Evolutionary conservation across 2,329 filamentous ascomycete genomes (phyloP).

Genomic region (Claviceps sp.): DNA sequence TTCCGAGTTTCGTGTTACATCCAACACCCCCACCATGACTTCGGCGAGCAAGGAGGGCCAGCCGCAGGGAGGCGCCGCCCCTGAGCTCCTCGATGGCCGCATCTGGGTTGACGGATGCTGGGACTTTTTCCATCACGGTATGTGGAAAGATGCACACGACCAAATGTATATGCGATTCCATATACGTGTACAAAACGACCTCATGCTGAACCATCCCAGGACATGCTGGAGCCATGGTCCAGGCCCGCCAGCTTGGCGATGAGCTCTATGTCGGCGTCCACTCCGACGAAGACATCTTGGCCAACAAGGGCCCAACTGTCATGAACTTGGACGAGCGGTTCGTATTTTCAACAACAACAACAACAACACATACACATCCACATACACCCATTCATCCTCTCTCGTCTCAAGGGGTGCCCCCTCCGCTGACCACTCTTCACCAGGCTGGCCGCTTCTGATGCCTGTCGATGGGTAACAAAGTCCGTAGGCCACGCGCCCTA

Average conservation of each 20-base stretch:
- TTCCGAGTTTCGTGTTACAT: no score
- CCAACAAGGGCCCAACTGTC: conserved; percentile 95
- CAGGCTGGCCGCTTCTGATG: conserved; percentile 78
- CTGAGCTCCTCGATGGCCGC: conserved; percentile 50
- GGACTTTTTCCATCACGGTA: conserved; percentile 96
- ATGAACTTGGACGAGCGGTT: conserved; percentile 86
- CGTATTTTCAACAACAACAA: conserved; percentile 1
- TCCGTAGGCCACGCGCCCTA: conserved; percentile 82
- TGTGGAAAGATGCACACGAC: conserved; percentile 9
- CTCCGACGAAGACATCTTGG: conserved; percentile 86
- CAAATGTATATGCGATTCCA: background rate
- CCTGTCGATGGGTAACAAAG: conserved; percentile 85
- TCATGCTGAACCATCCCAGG: conserved; percentile 34
- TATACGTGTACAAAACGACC: background rate
- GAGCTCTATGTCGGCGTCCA: conserved; percentile 89
- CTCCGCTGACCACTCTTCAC: background rate
- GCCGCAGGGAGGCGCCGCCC: conserved; percentile 32
- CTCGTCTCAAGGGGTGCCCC: background rate
- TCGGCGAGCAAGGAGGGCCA: conserved; percentile 13
- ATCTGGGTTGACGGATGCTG: conserved; percentile 99
- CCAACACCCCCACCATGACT: conserved; percentile 9
- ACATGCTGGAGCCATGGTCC: conserved; percentile 92
- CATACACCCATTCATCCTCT: background rate
- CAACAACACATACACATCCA: no score
- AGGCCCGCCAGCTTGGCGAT: conserved; percentile 79